A percentile compares a stretch with the other conserved stretches of the same genome.
These are phyloP conservation scores for Ascochyta viciae-villosae DNA, from an alignment of 2,329 filamentous ascomycete genomes.

Conservation along the genomic window DNA sequence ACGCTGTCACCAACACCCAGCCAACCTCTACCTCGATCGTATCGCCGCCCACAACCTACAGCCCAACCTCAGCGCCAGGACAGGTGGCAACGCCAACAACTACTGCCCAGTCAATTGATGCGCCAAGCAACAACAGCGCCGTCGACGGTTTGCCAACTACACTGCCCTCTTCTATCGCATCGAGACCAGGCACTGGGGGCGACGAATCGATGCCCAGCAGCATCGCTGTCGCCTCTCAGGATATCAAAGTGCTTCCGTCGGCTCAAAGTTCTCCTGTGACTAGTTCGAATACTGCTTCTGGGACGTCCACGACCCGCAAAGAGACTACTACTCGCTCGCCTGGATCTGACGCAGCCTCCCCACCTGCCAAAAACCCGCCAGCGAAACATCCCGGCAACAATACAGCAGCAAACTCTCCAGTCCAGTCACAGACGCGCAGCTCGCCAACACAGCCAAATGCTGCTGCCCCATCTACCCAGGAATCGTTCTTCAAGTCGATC, in stretches of 20 bases:
- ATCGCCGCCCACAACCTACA: background rate
- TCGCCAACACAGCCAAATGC: constrained; percentile 56
- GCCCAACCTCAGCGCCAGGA: background rate
- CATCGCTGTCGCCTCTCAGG: constrained; percentile 1
- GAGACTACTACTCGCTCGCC: constrained; percentile 15
- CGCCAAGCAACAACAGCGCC: background rate
- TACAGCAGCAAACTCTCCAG: constrained; percentile 24
- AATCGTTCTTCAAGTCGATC: constrained; percentile 97
- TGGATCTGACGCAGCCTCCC: constrained; percentile 20
- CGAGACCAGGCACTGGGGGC: background rate
- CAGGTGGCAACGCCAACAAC: background rate
- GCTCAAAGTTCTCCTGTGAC: background rate
- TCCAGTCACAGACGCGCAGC: constrained; percentile 29
- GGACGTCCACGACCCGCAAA: constrained; percentile 14
- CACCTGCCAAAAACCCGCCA: constrained; percentile 16
- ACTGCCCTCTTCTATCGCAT: background rate
- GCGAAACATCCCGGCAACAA: constrained; percentile 27
- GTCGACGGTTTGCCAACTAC: background rate
- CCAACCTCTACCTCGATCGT: background rate
- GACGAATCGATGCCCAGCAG: background rate
- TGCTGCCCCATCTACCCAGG: constrained; percentile 84
- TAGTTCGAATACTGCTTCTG: constrained; percentile 6
- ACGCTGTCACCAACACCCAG: constrained; percentile 1
- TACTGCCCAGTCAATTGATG: constrained; percentile 1
- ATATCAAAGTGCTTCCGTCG: background rate